Evolutionary conservation across 106 monocot species (phyloP), one percentile per base, ranked within the genome.

Genomic region (Dendrobium catenatum): DNA sequence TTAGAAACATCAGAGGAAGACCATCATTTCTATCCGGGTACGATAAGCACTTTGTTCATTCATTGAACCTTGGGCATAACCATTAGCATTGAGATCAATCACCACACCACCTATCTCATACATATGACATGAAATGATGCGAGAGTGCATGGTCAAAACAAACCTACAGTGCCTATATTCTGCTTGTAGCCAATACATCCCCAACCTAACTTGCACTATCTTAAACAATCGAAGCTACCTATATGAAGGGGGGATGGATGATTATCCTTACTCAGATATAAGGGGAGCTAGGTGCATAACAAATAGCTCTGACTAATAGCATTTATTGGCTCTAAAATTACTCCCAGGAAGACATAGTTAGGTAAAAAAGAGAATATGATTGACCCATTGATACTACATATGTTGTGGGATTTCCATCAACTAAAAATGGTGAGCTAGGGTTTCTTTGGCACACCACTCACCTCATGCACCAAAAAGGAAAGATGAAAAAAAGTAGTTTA

Each of bases 131-230:
- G 33, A 33, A 33, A 33, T 33, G 33, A 72, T n/a, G 27, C 5
- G 72, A 72, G 72, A 72, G 72, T 72, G 72, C 72, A 72, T 31
- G 22, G 72, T 72, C 27, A 72, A 72, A 8, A 72, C 72, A 72
- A 2, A 72, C 72, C 72, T 72, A 72, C 2, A 72, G 72, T n/a
- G 27, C 72, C 72, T 72, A 72, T 19, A 0, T 72, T 72, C 72
- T n/a, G 10, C 72, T 72, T 72, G 72, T 13, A 72, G 27, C 37
- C 72, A 33, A 33, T 33, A 33, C 33, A 33, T 1, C 33, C 33
- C 33, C 29, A 31, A 31, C 72, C 72, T 37, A 31, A 31, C 72
- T 27, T 72, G 31, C 37, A 33, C 37, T 72, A 72, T 37, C 72
- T 72, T 24, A 58, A 58, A 58, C 47, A 47, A 47, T 0, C 9